Evolutionary conservation across 352 stramenopile genomes (phyloP).

Genomic region (Phytophthora uliginosa): DNA sequence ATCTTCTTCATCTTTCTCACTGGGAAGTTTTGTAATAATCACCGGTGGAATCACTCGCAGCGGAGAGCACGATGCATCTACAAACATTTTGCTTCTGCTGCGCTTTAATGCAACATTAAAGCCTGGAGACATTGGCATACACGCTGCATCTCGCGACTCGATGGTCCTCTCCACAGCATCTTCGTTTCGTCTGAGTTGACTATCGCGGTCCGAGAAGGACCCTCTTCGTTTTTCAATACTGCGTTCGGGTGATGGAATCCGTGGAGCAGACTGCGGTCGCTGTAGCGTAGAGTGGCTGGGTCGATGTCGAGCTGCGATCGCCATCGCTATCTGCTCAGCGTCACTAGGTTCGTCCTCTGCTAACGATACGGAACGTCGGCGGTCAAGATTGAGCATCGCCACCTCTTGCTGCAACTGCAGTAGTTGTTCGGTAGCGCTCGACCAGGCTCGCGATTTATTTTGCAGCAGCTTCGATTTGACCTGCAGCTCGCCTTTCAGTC

Average conservation of each 20-base stretch:
- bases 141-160: slow-evolving; percentile 18
- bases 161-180: slow-evolving; percentile 2
- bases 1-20: neutral
- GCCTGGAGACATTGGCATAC: slow-evolving; percentile 27
- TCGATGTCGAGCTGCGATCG: slow-evolving; percentile 30
- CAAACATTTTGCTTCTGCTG: slow-evolving; percentile 26
- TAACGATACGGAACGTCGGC: slow-evolving; percentile 26
- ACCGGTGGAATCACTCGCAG: slow-evolving; percentile 30
- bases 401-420: slow-evolving; percentile 85
- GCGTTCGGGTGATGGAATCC: slow-evolving; percentile 30
- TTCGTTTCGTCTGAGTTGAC: neutral
- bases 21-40: slow-evolving; percentile 11
- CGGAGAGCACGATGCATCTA: slow-evolving; percentile 43
- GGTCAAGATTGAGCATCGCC: slow-evolving; percentile 83
- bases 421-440: slow-evolving; percentile 78
- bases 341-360: slow-evolving; percentile 16
- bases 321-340: slow-evolving; percentile 33
- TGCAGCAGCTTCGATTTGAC: slow-evolving; percentile 86
- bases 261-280: slow-evolving; percentile 35
- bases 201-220: slow-evolving; percentile 26
- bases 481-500: slow-evolving; percentile 79
- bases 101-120: slow-evolving; percentile 17
- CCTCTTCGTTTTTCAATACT: slow-evolving; percentile 36
- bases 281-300: slow-evolving; percentile 14
- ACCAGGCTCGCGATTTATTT: slow-evolving; percentile 89